Conservation (phyloP, 768 basidiomycete genomes). For the Mycena vulgaris region DNA sequence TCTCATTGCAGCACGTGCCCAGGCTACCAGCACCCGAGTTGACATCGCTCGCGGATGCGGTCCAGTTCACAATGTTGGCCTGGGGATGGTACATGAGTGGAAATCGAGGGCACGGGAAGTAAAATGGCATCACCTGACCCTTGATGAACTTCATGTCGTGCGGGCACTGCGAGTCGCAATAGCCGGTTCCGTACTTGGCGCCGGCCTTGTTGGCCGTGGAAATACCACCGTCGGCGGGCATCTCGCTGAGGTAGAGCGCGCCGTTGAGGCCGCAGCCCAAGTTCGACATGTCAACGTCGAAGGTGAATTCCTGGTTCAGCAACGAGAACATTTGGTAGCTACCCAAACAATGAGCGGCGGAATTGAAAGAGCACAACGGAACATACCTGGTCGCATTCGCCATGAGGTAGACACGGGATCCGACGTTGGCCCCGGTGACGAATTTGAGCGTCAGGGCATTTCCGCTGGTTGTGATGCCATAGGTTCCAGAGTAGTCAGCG, state of each 20-base stretch:
- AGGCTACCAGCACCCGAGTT: constrained; percentile 63
- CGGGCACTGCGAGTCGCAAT: constrained; percentile 67
- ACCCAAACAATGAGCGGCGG: too few relatives aligned
- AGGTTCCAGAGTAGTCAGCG: constrained; percentile 66
- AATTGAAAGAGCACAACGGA: too few relatives aligned
- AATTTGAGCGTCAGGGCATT: constrained; percentile 65
- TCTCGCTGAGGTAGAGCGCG: constrained; percentile 71
- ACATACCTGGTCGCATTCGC: constrained; percentile 55
- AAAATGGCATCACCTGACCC: constrained; percentile 57
- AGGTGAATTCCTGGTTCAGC: constrained; percentile 72
- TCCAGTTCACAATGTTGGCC: constrained; percentile 66
- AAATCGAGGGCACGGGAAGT: neutral
- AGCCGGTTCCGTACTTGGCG: constrained; percentile 58
- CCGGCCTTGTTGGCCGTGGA: constrained; percentile 71
- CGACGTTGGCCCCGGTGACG: constrained; percentile 60
- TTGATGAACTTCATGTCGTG: constrained; percentile 74
- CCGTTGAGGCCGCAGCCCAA: constrained; percentile 74
- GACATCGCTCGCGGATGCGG: constrained; percentile 49
- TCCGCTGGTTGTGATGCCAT: constrained; percentile 66
- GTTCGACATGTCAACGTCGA: constrained; percentile 73
- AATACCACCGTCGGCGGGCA: constrained; percentile 70
- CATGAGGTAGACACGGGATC: constrained; percentile 68
- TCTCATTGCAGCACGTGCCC: constrained; percentile 70
- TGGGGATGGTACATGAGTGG: neutral
- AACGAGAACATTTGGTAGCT: constrained; percentile 64